Evolutionary conservation across 306 rosid genomes (phyloP), one percentile per base, ranked within the genome.

Genomic region (Ammopiptanthus mongolicus): DNA sequence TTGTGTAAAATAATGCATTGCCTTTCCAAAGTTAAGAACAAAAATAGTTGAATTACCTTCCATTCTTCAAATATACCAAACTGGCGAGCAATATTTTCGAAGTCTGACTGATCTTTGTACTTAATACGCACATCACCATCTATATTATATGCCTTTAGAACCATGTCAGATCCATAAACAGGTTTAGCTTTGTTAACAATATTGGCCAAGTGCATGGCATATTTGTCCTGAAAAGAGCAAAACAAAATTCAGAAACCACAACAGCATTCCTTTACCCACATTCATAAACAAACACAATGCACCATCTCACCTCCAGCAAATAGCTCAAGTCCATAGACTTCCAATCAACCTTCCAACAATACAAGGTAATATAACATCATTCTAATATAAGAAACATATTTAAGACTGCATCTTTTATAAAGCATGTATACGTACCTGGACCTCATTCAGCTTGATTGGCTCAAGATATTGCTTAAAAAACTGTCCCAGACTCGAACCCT

Each of bases 401-500:
- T 17, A 74, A 44, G 72, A 73, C 69, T 25, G 8, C 31, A 31
- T 19, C 29, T 65, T 64, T 75, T 15, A 60, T 48, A 74, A 63
- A 67, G 41, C 41, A 56, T 39, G 60, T 18, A 48, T 29, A 76
- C 83, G 62, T 79, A 90, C 98, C 83, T 77, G 86, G 82, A 90
- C 85, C 17, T 87, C 97, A 37, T 95, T 95, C 81, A 95, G 83
- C 86, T 88, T 95, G 74, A 95, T 95, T 81, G 96, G 97, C 86
- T 87, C 93, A 73, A 95, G 98, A 79, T 91, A 95, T 69, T 91
- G 93, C 78, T 81, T 85, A 77, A 83, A 95, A 85, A 88, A 95
- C 76, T 88, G 98, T 60, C 97, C 98, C 86, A 91, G 50, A 82
- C 98, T 95, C 59, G 98, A 95, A 82, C 98, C 98, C 98, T 91